Evolutionary conservation across 805 yeast species (phyloP).

Genomic region (Barnettozyma pratensis): DNA sequence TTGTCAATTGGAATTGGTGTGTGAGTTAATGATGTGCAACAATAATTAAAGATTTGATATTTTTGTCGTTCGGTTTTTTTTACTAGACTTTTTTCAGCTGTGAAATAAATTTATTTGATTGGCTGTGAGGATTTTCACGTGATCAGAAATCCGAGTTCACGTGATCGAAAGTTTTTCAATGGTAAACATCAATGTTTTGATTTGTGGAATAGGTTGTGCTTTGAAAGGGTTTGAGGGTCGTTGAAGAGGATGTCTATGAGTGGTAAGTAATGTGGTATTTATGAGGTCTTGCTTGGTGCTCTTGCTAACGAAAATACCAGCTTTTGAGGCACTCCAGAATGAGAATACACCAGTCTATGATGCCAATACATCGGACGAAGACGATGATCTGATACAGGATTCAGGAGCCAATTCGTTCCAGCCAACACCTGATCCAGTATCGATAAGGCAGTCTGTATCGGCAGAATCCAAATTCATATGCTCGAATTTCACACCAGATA

Average conservation of each 20-base stretch:
- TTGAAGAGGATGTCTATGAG: constrained; percentile 7
- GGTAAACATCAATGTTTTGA: no score
- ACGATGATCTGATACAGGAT: constrained; percentile 3
- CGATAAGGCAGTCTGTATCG: not conserved
- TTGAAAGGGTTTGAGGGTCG: no score
- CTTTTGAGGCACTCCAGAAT: constrained; percentile 19
- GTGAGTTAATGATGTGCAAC: not conserved
- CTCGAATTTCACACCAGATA: constrained; percentile 35
- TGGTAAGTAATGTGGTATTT: constrained; percentile 5
- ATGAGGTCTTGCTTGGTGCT: no score
- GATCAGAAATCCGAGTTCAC: not conserved
- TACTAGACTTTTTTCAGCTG: not conserved
- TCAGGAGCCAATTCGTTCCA: not conserved
- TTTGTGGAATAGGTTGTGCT: not conserved
- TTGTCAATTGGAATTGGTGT: not conserved
- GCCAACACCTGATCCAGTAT: constrained; percentile 5
- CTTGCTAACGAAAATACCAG: constrained; percentile 5
- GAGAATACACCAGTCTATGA: constrained; percentile 16
- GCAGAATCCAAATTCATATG: constrained; percentile 15
- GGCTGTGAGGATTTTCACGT: constrained; percentile 4
- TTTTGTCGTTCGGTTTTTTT: constrained; percentile 9
- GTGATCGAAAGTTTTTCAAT: no score
- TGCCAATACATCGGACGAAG: constrained; percentile 20
- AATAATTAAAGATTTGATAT: not conserved
- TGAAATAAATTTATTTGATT: constrained; percentile 7